Evolutionary conservation across 768 basidiomycete species (phyloP), one percentile per base, ranked within the genome.

Genomic region (Chalciporus pseudorubinellus): DNA sequence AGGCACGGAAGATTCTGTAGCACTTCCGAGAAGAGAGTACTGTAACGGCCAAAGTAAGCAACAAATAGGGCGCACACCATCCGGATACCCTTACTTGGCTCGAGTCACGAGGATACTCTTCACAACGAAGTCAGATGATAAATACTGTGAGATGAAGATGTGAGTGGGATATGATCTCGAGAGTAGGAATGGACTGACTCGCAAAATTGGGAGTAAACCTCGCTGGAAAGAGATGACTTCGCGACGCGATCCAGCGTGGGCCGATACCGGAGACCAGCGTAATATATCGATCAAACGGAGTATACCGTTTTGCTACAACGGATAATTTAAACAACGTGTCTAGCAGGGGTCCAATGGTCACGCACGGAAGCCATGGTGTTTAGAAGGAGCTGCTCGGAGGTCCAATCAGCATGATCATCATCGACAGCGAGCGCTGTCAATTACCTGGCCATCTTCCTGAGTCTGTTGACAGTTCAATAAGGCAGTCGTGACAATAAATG

Each of bases 101-200:
- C 72, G 65, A 38, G 76, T 74, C 16, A 64, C 70, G 21, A 82
- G 55, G 1, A 78, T 83, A 53, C 79, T 82, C 62, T 81, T 81
- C 34, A 84, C 59, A 7, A 86, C 75, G 43, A 77, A 76, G 18
- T 81, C 77, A 9, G 84, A 84, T 0, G 84, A 75, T 36, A 82
- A 64, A 60, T 83, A 84, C 82, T 85, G 39, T 16, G 39, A 36
- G 14, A 46, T 4, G 48, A 38, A 36, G 14, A 46, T 4, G 48
- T 57, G 46, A 57, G 48, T 8, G 2, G 1, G 16, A n/a, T 16
- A 11, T 20, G 5, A 26, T 4, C 4, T 9, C 16, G 1, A 31
- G 18, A 24, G 36, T 6, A 22, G 26, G 16, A 10, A 7, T 16
- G 5, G 8, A 52, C 66, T 38, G 52, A 83, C 84, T 29, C 75